Evolutionary conservation across 306 rosid species (phyloP).

Genomic region (Neltuma alba): DNA sequence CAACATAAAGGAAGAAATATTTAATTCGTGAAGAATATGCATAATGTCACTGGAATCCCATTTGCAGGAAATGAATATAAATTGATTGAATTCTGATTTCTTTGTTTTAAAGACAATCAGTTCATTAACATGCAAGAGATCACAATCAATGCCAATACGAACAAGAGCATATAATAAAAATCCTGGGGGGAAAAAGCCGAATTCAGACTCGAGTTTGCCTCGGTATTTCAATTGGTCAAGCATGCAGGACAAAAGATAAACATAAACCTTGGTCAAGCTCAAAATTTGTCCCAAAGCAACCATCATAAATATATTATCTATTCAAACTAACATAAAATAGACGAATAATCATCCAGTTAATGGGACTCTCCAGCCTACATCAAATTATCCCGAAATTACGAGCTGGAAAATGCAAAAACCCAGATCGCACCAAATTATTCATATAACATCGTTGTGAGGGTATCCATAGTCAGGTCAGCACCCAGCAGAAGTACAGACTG

Average conservation of each 20-base stretch:
- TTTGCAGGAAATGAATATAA: neutral
- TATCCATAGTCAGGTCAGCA: neutral
- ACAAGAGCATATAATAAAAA: neutral
- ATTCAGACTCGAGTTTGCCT: constrained; percentile 4
- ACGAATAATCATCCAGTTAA: neutral
- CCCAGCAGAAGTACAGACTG: neutral
- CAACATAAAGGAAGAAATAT: neutral
- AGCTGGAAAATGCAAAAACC: neutral
- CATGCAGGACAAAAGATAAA: neutral
- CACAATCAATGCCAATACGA: neutral
- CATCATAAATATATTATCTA: neutral
- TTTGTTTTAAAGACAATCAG: neutral
- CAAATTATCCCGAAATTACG: neutral
- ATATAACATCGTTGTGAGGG: constrained; percentile 5
- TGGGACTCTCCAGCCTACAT: neutral
- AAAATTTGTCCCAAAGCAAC: constrained; percentile 11
- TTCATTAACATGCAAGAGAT: neutral
- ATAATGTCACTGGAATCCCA: neutral
- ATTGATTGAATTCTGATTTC: neutral
- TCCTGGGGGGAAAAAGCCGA: neutral
- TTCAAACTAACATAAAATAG: neutral
- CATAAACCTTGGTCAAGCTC: neutral
- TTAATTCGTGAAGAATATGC: neutral
- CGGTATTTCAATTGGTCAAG: neutral
- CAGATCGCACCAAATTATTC: constrained; percentile 3